These are phyloP conservation scores for Pisolithus orientalis DNA, from an alignment of 768 basidiomycete genomes.

Conservation along the genomic window DNA sequence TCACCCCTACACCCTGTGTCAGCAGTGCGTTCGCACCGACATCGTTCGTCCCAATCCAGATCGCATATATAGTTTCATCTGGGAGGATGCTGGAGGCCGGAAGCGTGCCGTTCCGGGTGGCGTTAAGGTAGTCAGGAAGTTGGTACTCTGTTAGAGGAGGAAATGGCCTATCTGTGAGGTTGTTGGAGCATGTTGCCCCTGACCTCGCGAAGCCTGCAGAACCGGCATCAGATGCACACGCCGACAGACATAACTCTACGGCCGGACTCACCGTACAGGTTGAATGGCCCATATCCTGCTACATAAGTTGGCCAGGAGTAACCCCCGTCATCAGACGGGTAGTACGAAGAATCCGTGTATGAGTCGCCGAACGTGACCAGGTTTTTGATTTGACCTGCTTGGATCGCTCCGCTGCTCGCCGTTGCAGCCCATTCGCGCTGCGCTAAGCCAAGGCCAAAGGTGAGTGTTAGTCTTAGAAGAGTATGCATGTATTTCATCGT, in stretches of 20 bases:
- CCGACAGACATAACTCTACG: not conserved
- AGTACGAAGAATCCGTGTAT: slow-evolving; percentile 48
- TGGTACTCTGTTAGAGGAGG: slow-evolving; percentile 45
- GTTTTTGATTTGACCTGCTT: slow-evolving; percentile 47
- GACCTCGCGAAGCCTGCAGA: slow-evolving; percentile 41
- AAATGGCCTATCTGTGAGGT: slow-evolving; percentile 50
- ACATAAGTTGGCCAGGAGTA: slow-evolving; percentile 59
- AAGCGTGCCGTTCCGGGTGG: slow-evolving; percentile 36
- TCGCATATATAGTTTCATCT: slow-evolving; percentile 50
- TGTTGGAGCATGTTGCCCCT: slow-evolving; percentile 63
- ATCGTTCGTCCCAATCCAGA: slow-evolving; percentile 69
- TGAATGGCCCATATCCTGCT: slow-evolving; percentile 46
- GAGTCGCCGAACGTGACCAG: slow-evolving; percentile 67
- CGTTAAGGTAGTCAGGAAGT: slow-evolving; percentile 46
- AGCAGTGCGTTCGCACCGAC: slow-evolving; percentile 50
- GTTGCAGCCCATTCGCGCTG: not conserved
- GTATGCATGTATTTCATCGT: not conserved
- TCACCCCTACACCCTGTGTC: slow-evolving; percentile 36
- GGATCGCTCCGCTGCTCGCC: slow-evolving; percentile 16
- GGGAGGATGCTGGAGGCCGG: slow-evolving; percentile 23
- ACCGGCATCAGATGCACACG: not conserved
- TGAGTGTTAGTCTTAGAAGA: not conserved
- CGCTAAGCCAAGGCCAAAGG: not conserved
- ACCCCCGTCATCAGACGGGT: slow-evolving; percentile 31
- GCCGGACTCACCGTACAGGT: slow-evolving; percentile 36